A percentile compares a stretch with the other conserved stretches of the same genome.
Conservation (phyloP, 495 filamentous ascomycete genomes). For the Xylaria acuta region DNA sequence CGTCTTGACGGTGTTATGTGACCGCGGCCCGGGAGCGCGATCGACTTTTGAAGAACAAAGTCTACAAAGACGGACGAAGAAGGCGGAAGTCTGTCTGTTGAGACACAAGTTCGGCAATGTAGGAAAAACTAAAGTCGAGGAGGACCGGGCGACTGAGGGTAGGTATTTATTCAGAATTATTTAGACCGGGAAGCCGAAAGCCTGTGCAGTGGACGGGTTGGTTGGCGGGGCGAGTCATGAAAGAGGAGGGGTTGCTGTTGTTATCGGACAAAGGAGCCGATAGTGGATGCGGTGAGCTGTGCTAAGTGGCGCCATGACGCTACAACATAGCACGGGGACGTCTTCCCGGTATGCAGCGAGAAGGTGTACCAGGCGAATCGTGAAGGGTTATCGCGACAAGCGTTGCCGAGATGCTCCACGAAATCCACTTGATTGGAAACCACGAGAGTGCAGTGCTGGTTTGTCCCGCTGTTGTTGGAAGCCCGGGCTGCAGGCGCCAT, state of each 20-base stretch:
- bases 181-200: neutral
- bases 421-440: constrained; percentile 4
- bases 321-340: neutral
- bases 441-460: neutral
- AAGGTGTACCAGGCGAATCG: neutral
- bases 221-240: neutral
- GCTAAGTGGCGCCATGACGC: constrained; percentile 5
- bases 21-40: constrained; percentile 63
- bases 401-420: constrained; percentile 2
- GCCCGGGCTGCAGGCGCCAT: neutral
- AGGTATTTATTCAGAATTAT: constrained; percentile 16
- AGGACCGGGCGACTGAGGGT: neutral
- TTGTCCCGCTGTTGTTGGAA: constrained; percentile 6
- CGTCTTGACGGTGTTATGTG: constrained; percentile 73
- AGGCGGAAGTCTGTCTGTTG: neutral
- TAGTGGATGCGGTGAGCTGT: constrained; percentile 23
- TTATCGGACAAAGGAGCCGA: constrained; percentile 19
- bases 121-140: neutral
- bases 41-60: constrained; percentile 45
- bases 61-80: neutral
- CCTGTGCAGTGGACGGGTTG: neutral
- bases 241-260: constrained; percentile 11
- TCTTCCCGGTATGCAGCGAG: neutral
- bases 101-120: neutral
- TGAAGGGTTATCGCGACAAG: neutral